phyloP scores from a whole-genome alignment of 176 grass and related monocot species.

The Urochloa ruziziensis region DNA sequence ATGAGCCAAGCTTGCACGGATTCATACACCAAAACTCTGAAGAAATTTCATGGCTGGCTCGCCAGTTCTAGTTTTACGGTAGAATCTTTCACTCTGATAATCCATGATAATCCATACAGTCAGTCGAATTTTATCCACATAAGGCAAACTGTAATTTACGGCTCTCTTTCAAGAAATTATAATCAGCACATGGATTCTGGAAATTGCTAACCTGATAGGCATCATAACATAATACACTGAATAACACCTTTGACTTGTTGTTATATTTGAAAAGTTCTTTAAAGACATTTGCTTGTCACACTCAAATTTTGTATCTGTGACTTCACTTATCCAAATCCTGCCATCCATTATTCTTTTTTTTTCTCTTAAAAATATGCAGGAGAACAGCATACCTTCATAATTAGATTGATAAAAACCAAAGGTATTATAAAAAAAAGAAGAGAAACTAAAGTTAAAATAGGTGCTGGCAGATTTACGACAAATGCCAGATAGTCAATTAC shows the following conservation, averaged over 20 bases:
- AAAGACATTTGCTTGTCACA: background rate
- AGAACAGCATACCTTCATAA: background rate
- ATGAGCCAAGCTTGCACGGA: conserved; percentile 91
- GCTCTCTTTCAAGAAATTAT: background rate
- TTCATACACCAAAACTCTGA: conserved; percentile 91
- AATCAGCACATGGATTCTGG: background rate
- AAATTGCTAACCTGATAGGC: background rate
- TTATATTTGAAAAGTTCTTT: background rate
- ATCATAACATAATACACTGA: background rate
- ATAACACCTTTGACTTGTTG: background rate
- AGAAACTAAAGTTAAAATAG: background rate
- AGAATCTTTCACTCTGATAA: conserved; percentile 12
- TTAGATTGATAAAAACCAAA: background rate
- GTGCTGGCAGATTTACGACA: background rate
- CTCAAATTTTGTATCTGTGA: background rate
- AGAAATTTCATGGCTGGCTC: conserved; percentile 98
- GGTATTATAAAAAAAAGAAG: background rate
- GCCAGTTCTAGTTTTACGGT: conserved; percentile 95
- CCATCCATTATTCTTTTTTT: background rate
- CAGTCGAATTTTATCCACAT: background rate
- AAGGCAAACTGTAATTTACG: background rate
- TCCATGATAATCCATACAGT: background rate
- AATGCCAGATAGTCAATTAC: background rate
- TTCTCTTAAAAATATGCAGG: background rate
- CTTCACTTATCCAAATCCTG: background rate